Conservation (phyloP, 495 filamentous ascomycete genomes). For the Endocarpon pusillum region DNA sequence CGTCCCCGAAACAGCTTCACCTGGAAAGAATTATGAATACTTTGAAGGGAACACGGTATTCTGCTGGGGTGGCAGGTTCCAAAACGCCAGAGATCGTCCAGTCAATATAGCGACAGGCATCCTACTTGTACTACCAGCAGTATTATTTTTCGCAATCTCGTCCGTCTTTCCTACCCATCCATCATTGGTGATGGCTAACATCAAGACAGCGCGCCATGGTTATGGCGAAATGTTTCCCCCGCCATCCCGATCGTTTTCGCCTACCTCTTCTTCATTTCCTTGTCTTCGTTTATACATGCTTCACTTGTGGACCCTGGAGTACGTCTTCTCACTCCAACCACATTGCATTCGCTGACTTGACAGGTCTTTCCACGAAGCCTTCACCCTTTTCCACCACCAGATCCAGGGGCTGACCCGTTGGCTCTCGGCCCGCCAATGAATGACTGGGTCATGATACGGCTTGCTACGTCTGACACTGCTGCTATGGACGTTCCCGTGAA, state of each 20-base stretch:
- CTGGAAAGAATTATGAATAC: slow-evolving; percentile 73
- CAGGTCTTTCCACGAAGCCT: slow-evolving; percentile 77
- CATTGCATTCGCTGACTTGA: slow-evolving; percentile 6
- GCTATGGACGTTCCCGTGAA: slow-evolving; percentile 96
- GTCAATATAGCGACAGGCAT: slow-evolving; percentile 79
- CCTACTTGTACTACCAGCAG: slow-evolving; percentile 54
- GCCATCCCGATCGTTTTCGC: slow-evolving; percentile 82
- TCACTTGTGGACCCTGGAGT: slow-evolving; percentile 85
- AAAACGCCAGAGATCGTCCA: slow-evolving; percentile 79
- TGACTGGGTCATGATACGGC: slow-evolving; percentile 79
- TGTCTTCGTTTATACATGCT: slow-evolving; percentile 86
- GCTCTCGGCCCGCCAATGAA: slow-evolving; percentile 67
- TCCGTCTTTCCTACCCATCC: slow-evolving; percentile 20
- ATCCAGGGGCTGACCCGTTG: slow-evolving; percentile 54
- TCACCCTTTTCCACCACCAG: slow-evolving; percentile 40
- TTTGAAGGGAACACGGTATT: slow-evolving; percentile 86
- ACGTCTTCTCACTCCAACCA: slow-evolving; percentile 22
- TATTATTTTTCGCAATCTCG: slow-evolving; percentile 75
- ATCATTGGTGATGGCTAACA: slow-evolving; percentile 6
- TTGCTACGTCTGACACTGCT: slow-evolving; percentile 49
- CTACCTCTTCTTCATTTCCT: slow-evolving; percentile 75
- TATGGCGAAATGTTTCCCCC: slow-evolving; percentile 82
- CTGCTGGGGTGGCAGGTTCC: slow-evolving; percentile 64
- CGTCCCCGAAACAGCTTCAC: slow-evolving; percentile 19
- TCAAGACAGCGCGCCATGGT: slow-evolving; percentile 52